Conservation (phyloP, 306 rosid species). For the Quercus rubra region DNA sequence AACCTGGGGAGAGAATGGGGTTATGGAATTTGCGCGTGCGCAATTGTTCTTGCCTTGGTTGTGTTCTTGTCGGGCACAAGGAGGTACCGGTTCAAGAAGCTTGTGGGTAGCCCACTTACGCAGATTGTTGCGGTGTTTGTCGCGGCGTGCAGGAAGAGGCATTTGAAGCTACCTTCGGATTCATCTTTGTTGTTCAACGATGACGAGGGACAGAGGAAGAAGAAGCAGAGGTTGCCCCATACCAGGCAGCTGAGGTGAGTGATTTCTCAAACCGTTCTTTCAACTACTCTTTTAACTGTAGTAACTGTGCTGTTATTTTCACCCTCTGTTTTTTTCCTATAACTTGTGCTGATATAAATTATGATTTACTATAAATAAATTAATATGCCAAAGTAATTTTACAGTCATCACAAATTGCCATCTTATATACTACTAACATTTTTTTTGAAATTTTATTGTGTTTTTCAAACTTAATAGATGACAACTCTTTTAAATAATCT, state of each 20-base stretch:
- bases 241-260: conserved; percentile 61
- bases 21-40: conserved; percentile 66
- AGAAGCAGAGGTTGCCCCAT: conserved; percentile 65
- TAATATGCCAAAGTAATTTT: too few relatives aligned
- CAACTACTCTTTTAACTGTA: background rate
- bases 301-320: background rate
- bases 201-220: conserved; percentile 32
- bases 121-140: conserved; percentile 65
- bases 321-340: background rate
- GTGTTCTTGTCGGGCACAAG: conserved; percentile 66
- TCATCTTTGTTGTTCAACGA: conserved; percentile 37
- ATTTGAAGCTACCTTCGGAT: conserved; percentile 53
- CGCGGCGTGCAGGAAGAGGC: conserved; percentile 64
- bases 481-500: too few relatives aligned
- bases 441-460: too few relatives aligned
- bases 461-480: too few relatives aligned
- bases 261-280: background rate
- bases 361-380: too few relatives aligned
- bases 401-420: too few relatives aligned
- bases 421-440: too few relatives aligned
- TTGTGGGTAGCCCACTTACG: conserved; percentile 77
- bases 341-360: too few relatives aligned
- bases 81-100: conserved; percentile 64
- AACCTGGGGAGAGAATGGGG: conserved; percentile 79
- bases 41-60: conserved; percentile 43